These are phyloP conservation scores for Colletotrichum liriopes DNA, from an alignment of 2,329 filamentous ascomycete species.

Conservation along the genomic window DNA sequence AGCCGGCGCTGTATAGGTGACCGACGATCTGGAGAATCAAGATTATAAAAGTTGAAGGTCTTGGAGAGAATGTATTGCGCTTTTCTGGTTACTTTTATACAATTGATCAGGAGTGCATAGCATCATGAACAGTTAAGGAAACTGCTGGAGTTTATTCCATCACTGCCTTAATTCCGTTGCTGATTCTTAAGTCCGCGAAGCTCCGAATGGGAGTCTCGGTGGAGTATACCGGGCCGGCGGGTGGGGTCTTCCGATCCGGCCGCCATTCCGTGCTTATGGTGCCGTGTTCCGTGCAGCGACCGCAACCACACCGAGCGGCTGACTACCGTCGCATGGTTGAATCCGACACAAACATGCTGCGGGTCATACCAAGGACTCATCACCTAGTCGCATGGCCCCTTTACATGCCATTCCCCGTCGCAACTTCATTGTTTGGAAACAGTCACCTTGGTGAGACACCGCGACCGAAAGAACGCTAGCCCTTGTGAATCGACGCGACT, in stretches of 20 bases:
- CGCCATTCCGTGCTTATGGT: not conserved
- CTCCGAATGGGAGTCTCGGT: not conserved
- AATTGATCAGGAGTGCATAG: no score
- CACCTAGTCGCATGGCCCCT: not conserved
- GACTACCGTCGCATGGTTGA: not conserved
- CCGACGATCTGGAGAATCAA: no score
- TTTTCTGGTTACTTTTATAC: not conserved
- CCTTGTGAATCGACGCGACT: not conserved
- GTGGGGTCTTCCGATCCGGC: not conserved
- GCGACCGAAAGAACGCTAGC: not conserved
- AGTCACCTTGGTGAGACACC: not conserved
- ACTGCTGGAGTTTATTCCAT: not conserved
- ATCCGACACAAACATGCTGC: not conserved
- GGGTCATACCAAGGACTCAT: not conserved
- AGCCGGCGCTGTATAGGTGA: no score
- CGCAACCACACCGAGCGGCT: not conserved
- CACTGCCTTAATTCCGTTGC: not conserved
- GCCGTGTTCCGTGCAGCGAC: not conserved
- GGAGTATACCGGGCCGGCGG: not conserved
- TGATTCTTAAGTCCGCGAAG: not conserved
- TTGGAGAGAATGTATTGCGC: not conserved
- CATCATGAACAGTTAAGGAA: not conserved
- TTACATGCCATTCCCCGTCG: not conserved
- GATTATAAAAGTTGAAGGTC: not conserved
- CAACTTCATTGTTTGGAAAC: not conserved